These are phyloP conservation scores for Physocladia obscura DNA, from an alignment of 192 early-diverging fungal species.

Conservation along the genomic window DNA sequence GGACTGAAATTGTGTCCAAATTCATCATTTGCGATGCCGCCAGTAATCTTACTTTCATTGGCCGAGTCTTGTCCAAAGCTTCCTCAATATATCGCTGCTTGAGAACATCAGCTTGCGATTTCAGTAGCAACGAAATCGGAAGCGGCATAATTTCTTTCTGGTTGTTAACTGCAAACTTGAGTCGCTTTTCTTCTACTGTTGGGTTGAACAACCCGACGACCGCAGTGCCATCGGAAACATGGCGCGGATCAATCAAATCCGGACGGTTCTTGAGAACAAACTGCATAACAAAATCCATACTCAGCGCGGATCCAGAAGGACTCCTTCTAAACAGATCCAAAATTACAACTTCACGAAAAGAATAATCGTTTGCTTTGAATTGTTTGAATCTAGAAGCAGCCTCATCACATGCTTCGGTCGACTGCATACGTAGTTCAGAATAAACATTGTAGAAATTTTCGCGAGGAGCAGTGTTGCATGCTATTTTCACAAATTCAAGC, in stretches of 20 bases:
- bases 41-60: conserved; percentile 6
- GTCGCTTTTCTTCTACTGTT: neutral
- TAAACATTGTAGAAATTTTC: neutral
- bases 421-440: neutral
- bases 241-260: neutral
- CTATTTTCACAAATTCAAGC: neutral
- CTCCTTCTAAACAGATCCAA: neutral
- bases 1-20: neutral
- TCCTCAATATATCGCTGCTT: neutral
- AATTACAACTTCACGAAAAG: neutral
- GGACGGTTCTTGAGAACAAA: neutral
- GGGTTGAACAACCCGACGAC: conserved; percentile 12
- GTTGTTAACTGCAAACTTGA: neutral
- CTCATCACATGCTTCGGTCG: neutral
- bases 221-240: neutral
- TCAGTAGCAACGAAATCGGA: neutral
- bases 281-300: neutral
- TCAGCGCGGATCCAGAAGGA: conserved; percentile 5
- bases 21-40: conserved; percentile 14
- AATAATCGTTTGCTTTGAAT: neutral
- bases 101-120: conserved; percentile 9
- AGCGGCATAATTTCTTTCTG: neutral
- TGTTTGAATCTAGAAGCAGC: neutral
- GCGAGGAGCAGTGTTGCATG: neutral
- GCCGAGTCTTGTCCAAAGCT: conserved; percentile 9